These are phyloP conservation scores for Lathyrus oleraceus DNA, from an alignment of 306 rosid species.

Conservation along the genomic window DNA sequence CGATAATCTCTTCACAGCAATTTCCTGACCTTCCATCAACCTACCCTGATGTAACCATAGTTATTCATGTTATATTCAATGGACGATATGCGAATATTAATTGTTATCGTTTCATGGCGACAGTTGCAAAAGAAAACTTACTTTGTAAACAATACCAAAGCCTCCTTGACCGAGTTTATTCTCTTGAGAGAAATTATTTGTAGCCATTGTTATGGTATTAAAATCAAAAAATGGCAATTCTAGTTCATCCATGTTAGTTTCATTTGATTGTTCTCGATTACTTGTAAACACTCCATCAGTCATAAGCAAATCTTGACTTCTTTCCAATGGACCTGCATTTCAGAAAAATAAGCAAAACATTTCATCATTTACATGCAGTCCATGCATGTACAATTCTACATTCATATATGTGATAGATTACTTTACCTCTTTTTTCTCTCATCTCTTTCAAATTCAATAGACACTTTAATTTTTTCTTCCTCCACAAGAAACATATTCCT, in stretches of 20 bases:
- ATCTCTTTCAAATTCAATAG: constrained; percentile 26
- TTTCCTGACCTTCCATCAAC: constrained; percentile 53
- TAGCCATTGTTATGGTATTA: constrained; percentile 47
- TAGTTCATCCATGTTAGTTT: constrained; percentile 45
- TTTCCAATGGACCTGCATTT: constrained; percentile 57
- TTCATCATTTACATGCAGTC: constrained; percentile 20
- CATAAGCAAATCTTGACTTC: constrained; percentile 67
- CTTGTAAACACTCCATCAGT: constrained; percentile 51
- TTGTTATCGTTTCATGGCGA: background rate
- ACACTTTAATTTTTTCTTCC: constrained; percentile 44
- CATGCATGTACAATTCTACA: constrained; percentile 5
- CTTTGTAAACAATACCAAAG: constrained; percentile 59
- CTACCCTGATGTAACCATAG: constrained; percentile 54
- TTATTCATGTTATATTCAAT: constrained; percentile 6
- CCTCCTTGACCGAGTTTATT: constrained; percentile 67
- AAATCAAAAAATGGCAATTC: constrained; percentile 61
- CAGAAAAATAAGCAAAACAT: constrained; percentile 19
- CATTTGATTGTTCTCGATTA: constrained; percentile 51
- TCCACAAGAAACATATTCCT: constrained; percentile 47
- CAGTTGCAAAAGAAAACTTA: constrained; percentile 17
- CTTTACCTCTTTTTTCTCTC: constrained; percentile 46
- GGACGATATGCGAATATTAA: background rate
- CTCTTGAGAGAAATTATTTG: constrained; percentile 51
- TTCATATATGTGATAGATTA: background rate
- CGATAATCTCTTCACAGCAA: constrained; percentile 81